phyloP scores from a whole-genome alignment of 495 filamentous ascomycete species.

The Xylaria palmicola region DNA sequence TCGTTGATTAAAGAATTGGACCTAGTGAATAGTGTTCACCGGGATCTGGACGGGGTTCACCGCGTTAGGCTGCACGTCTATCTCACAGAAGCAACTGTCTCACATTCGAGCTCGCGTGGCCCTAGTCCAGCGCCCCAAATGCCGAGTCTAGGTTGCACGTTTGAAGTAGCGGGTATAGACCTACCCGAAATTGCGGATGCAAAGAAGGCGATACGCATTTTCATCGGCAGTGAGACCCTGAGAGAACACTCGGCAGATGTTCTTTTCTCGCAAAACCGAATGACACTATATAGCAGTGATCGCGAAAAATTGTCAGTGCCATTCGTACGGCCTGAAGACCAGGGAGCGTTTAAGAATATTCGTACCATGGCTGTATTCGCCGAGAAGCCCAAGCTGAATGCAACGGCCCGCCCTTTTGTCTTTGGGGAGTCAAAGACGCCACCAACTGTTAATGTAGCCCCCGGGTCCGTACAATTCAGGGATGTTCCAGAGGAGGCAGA shows the following conservation, averaged over 20 bases:
- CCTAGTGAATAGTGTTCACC: constrained; percentile 63
- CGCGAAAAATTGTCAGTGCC: constrained; percentile 88
- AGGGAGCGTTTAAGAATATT: constrained; percentile 73
- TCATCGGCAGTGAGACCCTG: constrained; percentile 84
- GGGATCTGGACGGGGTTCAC: constrained; percentile 58
- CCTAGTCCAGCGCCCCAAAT: constrained; percentile 75
- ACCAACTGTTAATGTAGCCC: constrained; percentile 19
- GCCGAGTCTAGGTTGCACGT: constrained; percentile 73
- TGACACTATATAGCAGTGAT: constrained; percentile 84
- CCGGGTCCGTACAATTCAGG: constrained; percentile 17
- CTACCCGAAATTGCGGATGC: constrained; percentile 41
- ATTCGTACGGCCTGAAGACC: constrained; percentile 89
- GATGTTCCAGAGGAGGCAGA: constrained; percentile 20
- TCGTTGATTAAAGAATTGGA: constrained; percentile 71
- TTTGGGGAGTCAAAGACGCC: constrained; percentile 33
- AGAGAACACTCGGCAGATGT: constrained; percentile 87
- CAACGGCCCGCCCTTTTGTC: constrained; percentile 49
- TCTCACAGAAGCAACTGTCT: constrained; percentile 84
- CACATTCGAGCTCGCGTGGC: constrained; percentile 69
- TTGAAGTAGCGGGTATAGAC: constrained; percentile 64
- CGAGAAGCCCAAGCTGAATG: constrained; percentile 49
- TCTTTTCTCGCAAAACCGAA: constrained; percentile 83
- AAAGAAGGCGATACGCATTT: constrained; percentile 67
- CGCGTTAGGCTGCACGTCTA: constrained; percentile 78
- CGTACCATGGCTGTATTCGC: constrained; percentile 56